Conservation (phyloP, 495 filamentous ascomycete species). For the Penicillium samsonianum region DNA sequence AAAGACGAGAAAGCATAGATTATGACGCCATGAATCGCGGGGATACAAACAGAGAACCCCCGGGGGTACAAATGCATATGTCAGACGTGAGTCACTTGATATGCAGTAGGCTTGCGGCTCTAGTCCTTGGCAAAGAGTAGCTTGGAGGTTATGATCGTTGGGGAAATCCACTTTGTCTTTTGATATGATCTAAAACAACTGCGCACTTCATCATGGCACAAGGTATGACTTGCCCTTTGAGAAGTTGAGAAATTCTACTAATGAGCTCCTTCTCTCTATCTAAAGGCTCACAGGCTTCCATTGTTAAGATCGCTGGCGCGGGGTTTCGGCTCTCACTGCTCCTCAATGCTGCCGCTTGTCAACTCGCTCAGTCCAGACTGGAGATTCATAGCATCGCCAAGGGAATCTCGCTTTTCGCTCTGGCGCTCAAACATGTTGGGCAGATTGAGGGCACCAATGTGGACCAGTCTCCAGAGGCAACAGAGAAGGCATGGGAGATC, state of each 20-base stretch:
- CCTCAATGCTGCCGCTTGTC: slow-evolving; percentile 45
- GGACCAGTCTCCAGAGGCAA: slow-evolving; percentile 32
- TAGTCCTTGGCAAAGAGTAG: neutral
- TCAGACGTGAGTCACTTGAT: slow-evolving; percentile 34
- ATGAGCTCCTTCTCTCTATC: slow-evolving; percentile 1
- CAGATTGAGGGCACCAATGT: slow-evolving; percentile 35
- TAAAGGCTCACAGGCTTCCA: slow-evolving; percentile 30
- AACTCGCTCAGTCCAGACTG: slow-evolving; percentile 44
- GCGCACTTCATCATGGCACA: slow-evolving; percentile 21
- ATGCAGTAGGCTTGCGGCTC: slow-evolving; percentile 27
- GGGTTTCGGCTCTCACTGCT: slow-evolving; percentile 48
- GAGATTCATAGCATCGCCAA: slow-evolving; percentile 52
- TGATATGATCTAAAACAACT: neutral
- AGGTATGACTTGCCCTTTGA: slow-evolving; percentile 13
- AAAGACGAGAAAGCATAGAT: neutral
- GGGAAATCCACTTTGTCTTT: neutral
- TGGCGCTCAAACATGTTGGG: slow-evolving; percentile 45
- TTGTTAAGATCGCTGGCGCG: slow-evolving; percentile 42
- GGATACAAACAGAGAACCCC: neutral
- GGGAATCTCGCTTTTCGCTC: slow-evolving; percentile 45
- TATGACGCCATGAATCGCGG: slow-evolving; percentile 22
- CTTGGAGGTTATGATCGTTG: neutral
- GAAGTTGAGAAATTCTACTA: neutral
- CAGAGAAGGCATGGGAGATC: slow-evolving; percentile 45
- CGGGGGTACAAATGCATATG: neutral